Evolutionary conservation across 345 rosid genomes (phyloP).

Genomic region (Euphorbia lathyris): DNA sequence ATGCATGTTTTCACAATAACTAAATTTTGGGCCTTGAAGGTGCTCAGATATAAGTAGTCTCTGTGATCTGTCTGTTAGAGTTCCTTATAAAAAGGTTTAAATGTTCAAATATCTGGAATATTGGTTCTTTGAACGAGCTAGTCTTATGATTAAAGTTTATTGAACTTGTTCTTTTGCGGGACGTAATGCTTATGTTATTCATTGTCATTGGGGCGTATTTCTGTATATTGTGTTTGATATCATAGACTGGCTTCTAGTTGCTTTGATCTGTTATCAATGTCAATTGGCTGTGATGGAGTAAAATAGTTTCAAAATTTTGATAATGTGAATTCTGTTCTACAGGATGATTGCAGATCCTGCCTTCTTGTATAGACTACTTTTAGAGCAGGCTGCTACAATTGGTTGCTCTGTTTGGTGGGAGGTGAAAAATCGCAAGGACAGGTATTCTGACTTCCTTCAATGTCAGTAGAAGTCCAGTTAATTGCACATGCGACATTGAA

Average conservation of each 20-base stretch:
- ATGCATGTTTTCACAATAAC: neutral
- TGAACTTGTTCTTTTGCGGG: neutral
- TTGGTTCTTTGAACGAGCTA: neutral
- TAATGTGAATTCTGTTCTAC: slow-evolving; percentile 19
- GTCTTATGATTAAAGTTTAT: neutral
- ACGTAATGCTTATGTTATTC: neutral
- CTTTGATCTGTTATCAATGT: neutral
- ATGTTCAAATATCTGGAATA: neutral
- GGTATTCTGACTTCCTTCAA: slow-evolving; percentile 35
- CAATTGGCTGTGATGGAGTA: neutral
- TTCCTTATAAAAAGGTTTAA: neutral
- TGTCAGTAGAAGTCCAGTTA: neutral
- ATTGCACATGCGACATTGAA: slow-evolving; percentile 13
- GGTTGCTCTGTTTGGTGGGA: slow-evolving; percentile 94
- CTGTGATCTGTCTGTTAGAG: neutral
- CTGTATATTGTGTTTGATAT: neutral
- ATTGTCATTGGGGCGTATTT: neutral
- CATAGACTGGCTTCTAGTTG: neutral
- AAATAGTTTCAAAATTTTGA: slow-evolving; percentile 8
- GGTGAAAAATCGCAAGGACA: slow-evolving; percentile 74
- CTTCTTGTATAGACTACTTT: slow-evolving; percentile 71
- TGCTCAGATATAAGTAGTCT: neutral
- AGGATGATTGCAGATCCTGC: slow-evolving; percentile 98
- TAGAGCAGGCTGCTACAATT: slow-evolving; percentile 84
- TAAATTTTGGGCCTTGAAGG: neutral